Conservation (phyloP, 2,329 filamentous ascomycete genomes). For the Pezizomycotina sp. region DNA sequence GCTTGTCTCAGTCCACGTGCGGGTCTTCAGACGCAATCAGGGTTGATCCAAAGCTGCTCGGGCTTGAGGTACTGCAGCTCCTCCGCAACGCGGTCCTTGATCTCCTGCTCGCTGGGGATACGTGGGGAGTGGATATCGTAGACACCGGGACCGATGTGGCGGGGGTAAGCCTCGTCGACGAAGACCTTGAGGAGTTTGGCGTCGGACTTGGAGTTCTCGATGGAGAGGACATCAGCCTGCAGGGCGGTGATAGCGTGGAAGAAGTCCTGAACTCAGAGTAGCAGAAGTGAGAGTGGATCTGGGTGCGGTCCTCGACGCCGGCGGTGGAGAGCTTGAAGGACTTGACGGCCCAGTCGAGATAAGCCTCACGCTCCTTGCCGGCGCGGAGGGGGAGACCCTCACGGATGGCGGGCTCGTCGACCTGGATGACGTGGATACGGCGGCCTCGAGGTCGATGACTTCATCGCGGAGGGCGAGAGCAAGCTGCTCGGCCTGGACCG, state of each 20-base stretch:
- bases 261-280: slow-evolving; percentile 99
- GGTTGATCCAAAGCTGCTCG: slow-evolving; percentile 98
- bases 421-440: slow-evolving; percentile 94
- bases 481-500: slow-evolving; percentile 94
- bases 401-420: slow-evolving; percentile 96
- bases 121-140: slow-evolving; percentile 99
- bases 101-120: slow-evolving; percentile 93
- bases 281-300: slow-evolving; percentile 99
- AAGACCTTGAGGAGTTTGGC: slow-evolving; percentile 99
- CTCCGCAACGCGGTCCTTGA: slow-evolving; percentile 93
- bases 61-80: slow-evolving; percentile 94
- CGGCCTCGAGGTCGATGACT: slow-evolving; percentile 93
- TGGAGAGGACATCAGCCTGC: slow-evolving; percentile 93
- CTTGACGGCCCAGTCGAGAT: slow-evolving; percentile 93
- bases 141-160: slow-evolving; percentile 97
- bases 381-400: slow-evolving; percentile 95
- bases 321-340: slow-evolving; percentile 92
- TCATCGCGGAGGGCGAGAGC: slow-evolving; percentile 96
- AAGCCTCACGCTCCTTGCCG: slow-evolving; percentile 87
- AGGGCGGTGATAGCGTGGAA: slow-evolving; percentile 98
- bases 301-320: slow-evolving; percentile 84
- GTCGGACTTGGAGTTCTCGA: slow-evolving; percentile 99
- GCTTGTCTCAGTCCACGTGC: slow-evolving; percentile 98
- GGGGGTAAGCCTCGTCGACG: slow-evolving; percentile 88
- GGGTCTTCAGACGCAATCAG: slow-evolving; percentile 98